Evolutionary conservation across 805 yeast species (phyloP), one percentile per base, ranked within the genome.

Genomic region (Wickerhamiella spandovensis): DNA sequence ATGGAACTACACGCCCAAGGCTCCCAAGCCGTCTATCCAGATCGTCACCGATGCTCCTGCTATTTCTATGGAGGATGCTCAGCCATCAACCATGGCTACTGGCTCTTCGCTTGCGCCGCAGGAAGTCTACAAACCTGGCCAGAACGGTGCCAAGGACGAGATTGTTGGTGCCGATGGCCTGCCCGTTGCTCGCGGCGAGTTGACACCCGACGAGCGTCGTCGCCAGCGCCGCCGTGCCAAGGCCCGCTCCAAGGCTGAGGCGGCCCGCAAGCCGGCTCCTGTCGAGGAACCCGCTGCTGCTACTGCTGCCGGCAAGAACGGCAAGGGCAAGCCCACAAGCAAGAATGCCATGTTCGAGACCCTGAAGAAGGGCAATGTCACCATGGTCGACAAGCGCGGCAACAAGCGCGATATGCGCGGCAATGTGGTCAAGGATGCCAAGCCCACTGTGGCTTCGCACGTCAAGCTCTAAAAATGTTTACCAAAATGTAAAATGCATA

Each of bases 1-100:
- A n/a, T 95, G 96, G 55, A 94, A 88, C 64, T 92, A 83, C 70
- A 76, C 88, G 53, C 98, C 98, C 48, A 85, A 83, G 66, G 95
- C 95, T 17, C 79, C 84, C 38, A 81, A 84, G 64, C 83, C 85
- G 58, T 69, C 81, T 21, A 69, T 90, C 54, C 88, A 84, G 51
- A 81, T 92, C 61, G 86, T 83, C 63, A 86, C 88, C 38, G 83
- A 89, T 51, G 74, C 84, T 0, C 81, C 95, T 5, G 76, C 95
- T 1, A 82, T 92, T 47, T 62, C 82, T 1, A 85, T 90, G 95
- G 98, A 90, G 68, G 97, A 92, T 62, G 92, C 96, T 1, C 97
- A 88, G 68, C 98, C 98, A 47, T 72, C 86, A 51, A 81, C 88
- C 37, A 73, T 84, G 69, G 78, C 92, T 1, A 70, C 76, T 32